These are phyloP conservation scores for Hevea brasiliensis DNA, from an alignment of 345 rosid species.

Conservation along the genomic window DNA sequence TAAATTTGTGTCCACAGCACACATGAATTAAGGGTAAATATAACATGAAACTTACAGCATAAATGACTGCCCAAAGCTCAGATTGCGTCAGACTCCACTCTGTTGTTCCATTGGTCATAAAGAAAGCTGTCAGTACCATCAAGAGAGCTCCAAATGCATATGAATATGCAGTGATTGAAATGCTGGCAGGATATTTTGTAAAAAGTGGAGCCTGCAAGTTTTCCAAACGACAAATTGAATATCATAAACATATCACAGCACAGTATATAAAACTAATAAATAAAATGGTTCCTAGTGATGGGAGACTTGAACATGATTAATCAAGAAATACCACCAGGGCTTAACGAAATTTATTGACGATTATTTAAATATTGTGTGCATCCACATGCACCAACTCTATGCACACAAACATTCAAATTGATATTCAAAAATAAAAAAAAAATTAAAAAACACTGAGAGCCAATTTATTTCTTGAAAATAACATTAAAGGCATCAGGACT, in stretches of 20 bases:
- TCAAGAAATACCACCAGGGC: too few relatives aligned
- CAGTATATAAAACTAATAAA: neutral
- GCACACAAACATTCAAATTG: too few relatives aligned
- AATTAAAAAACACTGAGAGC: too few relatives aligned
- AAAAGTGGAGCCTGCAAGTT: slow-evolving; percentile 75
- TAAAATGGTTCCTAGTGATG: neutral
- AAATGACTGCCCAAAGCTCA: slow-evolving; percentile 75
- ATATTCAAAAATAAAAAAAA: too few relatives aligned
- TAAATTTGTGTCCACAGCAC: too few relatives aligned
- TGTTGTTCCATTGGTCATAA: slow-evolving; percentile 62
- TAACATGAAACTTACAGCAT: slow-evolving; percentile 67
- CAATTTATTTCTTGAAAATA: too few relatives aligned
- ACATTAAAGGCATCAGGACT: too few relatives aligned
- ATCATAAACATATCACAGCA: neutral
- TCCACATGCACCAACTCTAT: too few relatives aligned
- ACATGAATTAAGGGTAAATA: neutral
- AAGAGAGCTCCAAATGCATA: slow-evolving; percentile 76
- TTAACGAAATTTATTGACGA: too few relatives aligned
- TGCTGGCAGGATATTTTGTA: slow-evolving; percentile 76
- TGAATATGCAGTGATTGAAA: slow-evolving; percentile 80
- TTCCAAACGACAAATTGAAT: slow-evolving; percentile 13
- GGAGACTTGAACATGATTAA: neutral
- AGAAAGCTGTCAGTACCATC: slow-evolving; percentile 68
- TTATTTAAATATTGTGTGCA: too few relatives aligned
- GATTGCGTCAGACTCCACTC: slow-evolving; percentile 82